Evolutionary conservation across 495 filamentous ascomycete genomes (phyloP).

Genomic region (Collariella sp.): DNA sequence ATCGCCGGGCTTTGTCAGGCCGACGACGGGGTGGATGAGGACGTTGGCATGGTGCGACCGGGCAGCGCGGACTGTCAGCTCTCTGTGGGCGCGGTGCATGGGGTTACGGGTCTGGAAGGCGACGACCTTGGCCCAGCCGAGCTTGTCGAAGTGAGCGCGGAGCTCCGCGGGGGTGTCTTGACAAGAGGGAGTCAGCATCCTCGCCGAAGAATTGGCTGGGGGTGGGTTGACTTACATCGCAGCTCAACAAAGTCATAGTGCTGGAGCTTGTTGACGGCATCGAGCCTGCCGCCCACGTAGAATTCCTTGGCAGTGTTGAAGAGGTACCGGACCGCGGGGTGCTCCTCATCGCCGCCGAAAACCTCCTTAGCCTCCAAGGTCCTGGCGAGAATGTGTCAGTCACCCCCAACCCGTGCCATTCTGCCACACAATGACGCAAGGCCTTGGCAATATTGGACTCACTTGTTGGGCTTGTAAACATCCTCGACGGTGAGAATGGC

Average conservation of each 20-base stretch:
- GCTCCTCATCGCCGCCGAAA: constrained; percentile 87
- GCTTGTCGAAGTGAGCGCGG: constrained; percentile 95
- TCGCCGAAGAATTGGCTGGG: too few relatives aligned
- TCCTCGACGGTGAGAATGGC: constrained; percentile 95
- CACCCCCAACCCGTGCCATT: constrained; percentile 11
- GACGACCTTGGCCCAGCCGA: constrained; percentile 92
- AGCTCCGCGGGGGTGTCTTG: constrained; percentile 89
- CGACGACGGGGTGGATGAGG: constrained; percentile 97
- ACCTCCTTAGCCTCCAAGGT: constrained; percentile 82
- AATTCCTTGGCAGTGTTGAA: constrained; percentile 70
- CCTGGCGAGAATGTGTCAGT: constrained; percentile 39
- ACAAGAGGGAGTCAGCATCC: constrained; percentile 5
- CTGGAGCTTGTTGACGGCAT: constrained; percentile 86
- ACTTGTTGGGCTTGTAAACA: constrained; percentile 96
- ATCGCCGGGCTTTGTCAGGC: constrained; percentile 95
- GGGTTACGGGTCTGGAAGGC: constrained; percentile 99
- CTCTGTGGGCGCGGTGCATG: constrained; percentile 97
- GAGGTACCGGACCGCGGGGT: constrained; percentile 87
- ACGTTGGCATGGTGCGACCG: constrained; percentile 94
- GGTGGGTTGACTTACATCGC: constrained; percentile 51
- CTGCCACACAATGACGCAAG: constrained; percentile 22
- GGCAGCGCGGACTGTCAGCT: constrained; percentile 93
- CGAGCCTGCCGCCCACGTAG: constrained; percentile 91
- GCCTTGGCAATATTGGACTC: constrained; percentile 32
- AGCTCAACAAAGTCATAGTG: constrained; percentile 99